phyloP scores from a whole-genome alignment of 495 filamentous ascomycete species.

The Penicillium maclennaniae region DNA sequence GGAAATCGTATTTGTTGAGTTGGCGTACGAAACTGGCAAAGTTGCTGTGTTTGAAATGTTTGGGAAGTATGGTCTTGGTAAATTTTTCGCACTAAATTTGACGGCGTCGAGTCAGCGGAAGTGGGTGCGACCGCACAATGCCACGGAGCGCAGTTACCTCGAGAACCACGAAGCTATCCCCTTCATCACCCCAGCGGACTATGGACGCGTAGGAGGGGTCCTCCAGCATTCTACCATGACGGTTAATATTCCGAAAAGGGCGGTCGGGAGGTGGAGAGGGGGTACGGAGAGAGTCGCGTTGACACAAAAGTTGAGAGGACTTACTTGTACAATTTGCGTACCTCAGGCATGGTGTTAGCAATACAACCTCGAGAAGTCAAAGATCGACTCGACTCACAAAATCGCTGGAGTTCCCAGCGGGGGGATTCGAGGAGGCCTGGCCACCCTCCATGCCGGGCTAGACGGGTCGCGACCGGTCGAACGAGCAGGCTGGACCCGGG shows the following conservation, averaged over 20 bases:
- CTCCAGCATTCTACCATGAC: constrained; percentile 79
- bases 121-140: constrained; percentile 1
- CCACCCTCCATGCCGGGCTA: constrained; percentile 51
- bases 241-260: constrained; percentile 6
- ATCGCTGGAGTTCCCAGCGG: constrained; percentile 71
- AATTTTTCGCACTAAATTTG: constrained; percentile 86
- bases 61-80: constrained; percentile 93
- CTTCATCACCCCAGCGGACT: constrained; percentile 91
- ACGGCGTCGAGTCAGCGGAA: constrained; percentile 8
- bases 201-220: constrained; percentile 89
- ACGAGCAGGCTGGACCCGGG: constrained; percentile 32
- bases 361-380: constrained; percentile 1
- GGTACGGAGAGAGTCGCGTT: not conserved
- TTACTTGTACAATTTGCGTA: constrained; percentile 98
- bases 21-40: constrained; percentile 99
- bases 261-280: constrained; percentile 9
- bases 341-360: constrained; percentile 54
- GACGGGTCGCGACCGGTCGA: constrained; percentile 49
- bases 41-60: constrained; percentile 99
- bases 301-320: constrained; percentile 22
- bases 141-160: constrained; percentile 61
- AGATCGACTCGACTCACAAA: constrained; percentile 56
- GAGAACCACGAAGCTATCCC: constrained; percentile 94
- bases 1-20: constrained; percentile 99
- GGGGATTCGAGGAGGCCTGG: constrained; percentile 47